phyloP scores from a whole-genome alignment of 2,329 filamentous ascomycete genomes.

The Helotiales sp. region DNA sequence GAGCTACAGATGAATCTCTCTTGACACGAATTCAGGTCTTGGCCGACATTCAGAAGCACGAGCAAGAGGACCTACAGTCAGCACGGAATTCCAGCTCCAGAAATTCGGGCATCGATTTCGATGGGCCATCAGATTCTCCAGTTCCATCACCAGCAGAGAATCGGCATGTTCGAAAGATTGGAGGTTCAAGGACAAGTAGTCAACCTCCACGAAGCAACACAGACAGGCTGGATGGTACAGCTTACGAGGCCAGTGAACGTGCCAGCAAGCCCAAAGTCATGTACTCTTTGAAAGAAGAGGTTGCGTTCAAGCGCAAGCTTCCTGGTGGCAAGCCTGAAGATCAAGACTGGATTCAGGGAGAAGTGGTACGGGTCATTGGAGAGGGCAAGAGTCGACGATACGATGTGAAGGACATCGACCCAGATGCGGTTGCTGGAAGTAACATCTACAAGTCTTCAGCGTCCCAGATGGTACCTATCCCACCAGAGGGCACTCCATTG shows the following conservation, averaged over 20 bases:
- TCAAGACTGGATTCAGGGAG: conserved; percentile 75
- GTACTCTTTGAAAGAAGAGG: conserved; percentile 66
- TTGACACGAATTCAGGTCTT: conserved; percentile 30
- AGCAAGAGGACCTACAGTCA: conserved; percentile 30
- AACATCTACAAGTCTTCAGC: conserved; percentile 71
- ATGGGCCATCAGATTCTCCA: conserved; percentile 42
- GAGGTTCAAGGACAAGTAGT: conserved; percentile 37
- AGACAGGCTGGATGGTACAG: conserved; percentile 30
- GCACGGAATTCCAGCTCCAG: conserved; percentile 36
- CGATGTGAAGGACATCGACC: conserved; percentile 80
- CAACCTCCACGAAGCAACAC: conserved; percentile 38
- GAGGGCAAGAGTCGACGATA: conserved; percentile 80
- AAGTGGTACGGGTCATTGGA: conserved; percentile 75
- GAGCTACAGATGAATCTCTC: conserved; percentile 21
- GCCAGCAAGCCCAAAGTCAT: conserved; percentile 53
- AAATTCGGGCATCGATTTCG: conserved; percentile 38
- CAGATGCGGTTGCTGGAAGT: conserved; percentile 59
- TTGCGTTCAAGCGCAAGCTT: conserved; percentile 68
- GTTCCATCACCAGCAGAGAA: conserved; percentile 41
- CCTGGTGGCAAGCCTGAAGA: conserved; percentile 49
- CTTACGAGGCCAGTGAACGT: conserved; percentile 34
- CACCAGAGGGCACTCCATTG: conserved; percentile 61
- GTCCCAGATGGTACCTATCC: conserved; percentile 78
- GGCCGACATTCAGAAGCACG: conserved; percentile 32
- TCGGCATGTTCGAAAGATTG: conserved; percentile 38